A percentile compares a stretch with the other conserved stretches of the same genome.
These are phyloP conservation scores for Cladosporium sp. DNA, from an alignment of 2,329 filamentous ascomycete genomes.

Conservation along the genomic window DNA sequence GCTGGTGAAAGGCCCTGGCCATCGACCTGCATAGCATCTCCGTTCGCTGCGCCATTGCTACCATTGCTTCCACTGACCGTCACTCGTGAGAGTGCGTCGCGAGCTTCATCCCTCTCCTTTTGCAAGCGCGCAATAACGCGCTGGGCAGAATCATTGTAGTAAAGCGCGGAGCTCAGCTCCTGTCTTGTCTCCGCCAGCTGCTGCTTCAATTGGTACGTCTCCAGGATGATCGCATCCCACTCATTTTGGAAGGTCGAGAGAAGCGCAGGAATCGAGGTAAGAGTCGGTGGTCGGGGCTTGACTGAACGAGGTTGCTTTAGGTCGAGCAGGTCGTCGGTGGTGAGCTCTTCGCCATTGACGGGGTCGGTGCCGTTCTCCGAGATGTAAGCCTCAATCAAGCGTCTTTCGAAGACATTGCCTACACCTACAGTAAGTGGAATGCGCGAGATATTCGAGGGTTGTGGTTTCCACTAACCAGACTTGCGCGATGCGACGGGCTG, in stretches of 20 bases:
- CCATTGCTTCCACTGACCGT: slow-evolving; percentile 63
- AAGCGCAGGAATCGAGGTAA: slow-evolving; percentile 94
- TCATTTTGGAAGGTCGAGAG: slow-evolving; percentile 96
- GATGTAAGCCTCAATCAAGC: slow-evolving; percentile 92
- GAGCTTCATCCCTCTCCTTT: slow-evolving; percentile 89
- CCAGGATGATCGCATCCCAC: slow-evolving; percentile 91
- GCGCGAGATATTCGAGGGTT: slow-evolving; percentile 35
- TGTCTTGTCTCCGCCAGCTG: slow-evolving; percentile 87
- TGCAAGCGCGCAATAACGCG: slow-evolving; percentile 88
- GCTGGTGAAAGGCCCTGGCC: slow-evolving; percentile 72
- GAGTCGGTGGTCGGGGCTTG: slow-evolving; percentile 83
- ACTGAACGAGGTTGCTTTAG: slow-evolving; percentile 83
- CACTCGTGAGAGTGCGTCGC: slow-evolving; percentile 83
- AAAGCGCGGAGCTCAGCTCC: slow-evolving; percentile 89
- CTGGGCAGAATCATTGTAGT: slow-evolving; percentile 96
- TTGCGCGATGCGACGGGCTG: slow-evolving; percentile 93
- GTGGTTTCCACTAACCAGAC: slow-evolving; percentile 65
- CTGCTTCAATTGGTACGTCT: slow-evolving; percentile 88
- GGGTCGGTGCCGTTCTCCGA: slow-evolving; percentile 91
- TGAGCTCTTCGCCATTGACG: slow-evolving; percentile 81
- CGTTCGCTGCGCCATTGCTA: slow-evolving; percentile 51
- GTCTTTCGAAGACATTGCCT: slow-evolving; percentile 93
- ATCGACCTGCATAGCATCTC: slow-evolving; percentile 93
- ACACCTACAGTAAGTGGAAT: slow-evolving; percentile 36
- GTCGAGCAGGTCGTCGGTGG: slow-evolving; percentile 81